Conservation (phyloP, 2,329 filamentous ascomycete species). For the Fusarium guadeloupense region DNA sequence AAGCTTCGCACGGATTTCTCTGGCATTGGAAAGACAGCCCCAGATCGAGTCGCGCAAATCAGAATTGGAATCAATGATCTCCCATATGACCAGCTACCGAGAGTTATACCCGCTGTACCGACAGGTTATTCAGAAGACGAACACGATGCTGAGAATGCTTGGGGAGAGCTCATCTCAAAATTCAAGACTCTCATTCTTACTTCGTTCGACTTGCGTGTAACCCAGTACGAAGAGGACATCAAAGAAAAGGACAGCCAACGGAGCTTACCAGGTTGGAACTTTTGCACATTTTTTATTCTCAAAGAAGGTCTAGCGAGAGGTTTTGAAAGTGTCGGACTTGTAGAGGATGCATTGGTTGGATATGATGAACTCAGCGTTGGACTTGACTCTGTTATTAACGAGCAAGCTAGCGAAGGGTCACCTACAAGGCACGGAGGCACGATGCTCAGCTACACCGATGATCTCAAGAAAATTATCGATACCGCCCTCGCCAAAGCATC, state of each 20-base stretch:
- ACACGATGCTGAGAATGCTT: conserved; percentile 82
- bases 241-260: conserved; percentile 91
- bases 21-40: conserved; percentile 70
- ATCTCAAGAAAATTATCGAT: conserved; percentile 70
- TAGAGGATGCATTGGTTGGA: conserved; percentile 92
- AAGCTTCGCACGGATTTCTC: conserved; percentile 93
- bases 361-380: conserved; percentile 95
- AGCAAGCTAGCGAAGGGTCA: conserved; percentile 69
- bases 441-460: conserved; percentile 77
- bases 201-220: conserved; percentile 90
- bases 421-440: conserved; percentile 75
- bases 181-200: conserved; percentile 86
- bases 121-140: conserved; percentile 74
- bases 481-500: conserved; percentile 56
- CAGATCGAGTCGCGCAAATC: conserved; percentile 86
- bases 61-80: conserved; percentile 77
- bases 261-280: conserved; percentile 94
- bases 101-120: conserved; percentile 70
- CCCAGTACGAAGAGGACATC: conserved; percentile 97
- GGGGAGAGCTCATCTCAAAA: conserved; percentile 84
- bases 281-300: conserved; percentile 98
- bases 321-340: conserved; percentile 94
- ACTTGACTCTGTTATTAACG: conserved; percentile 81
- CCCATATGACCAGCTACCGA: conserved; percentile 70
- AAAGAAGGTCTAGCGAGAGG: conserved; percentile 94